Evolutionary conservation across 805 yeast genomes (phyloP).

Genomic region (Cyberlindnera subsufficiens): DNA sequence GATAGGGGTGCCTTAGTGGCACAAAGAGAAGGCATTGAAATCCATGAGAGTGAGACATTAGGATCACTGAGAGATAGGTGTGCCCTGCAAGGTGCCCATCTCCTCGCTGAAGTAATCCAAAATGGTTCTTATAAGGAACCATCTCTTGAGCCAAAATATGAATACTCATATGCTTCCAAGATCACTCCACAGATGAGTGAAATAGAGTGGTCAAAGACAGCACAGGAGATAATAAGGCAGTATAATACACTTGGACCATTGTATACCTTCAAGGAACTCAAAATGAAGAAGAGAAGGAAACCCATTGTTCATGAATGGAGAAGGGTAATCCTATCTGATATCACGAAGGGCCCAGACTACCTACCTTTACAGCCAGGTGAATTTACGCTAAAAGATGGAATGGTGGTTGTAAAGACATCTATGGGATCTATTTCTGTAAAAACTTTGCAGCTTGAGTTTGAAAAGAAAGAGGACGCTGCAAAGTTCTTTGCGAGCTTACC

Average conservation of each 20-base stretch:
- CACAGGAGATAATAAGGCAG: slow-evolving; percentile 35
- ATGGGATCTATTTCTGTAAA: slow-evolving; percentile 36
- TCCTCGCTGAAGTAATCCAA: slow-evolving; percentile 42
- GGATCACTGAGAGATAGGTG: slow-evolving; percentile 42
- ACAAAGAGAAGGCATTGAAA: slow-evolving; percentile 43
- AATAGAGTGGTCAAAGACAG: slow-evolving; percentile 42
- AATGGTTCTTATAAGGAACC: slow-evolving; percentile 23
- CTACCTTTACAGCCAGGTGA: slow-evolving; percentile 21
- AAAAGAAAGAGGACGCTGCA: slow-evolving; percentile 36
- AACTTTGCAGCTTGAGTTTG: slow-evolving; percentile 50
- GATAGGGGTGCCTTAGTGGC: slow-evolving; percentile 70
- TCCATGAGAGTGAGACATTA: slow-evolving; percentile 40
- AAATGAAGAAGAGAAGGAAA: slow-evolving; percentile 28
- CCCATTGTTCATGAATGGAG: slow-evolving; percentile 25
- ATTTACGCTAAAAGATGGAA: slow-evolving; percentile 22
- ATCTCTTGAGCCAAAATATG: slow-evolving; percentile 19
- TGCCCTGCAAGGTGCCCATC: slow-evolving; percentile 55
- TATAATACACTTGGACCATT: slow-evolving; percentile 53
- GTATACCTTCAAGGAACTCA: slow-evolving; percentile 36
- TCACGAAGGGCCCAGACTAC: slow-evolving; percentile 15
- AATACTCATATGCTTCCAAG: slow-evolving; percentile 53
- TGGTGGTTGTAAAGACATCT: slow-evolving; percentile 35
- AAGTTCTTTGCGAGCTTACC: slow-evolving; percentile 37
- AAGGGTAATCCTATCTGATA: slow-evolving; percentile 44
- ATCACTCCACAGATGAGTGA: slow-evolving; percentile 36